Evolutionary conservation across 139 green algal species (phyloP), one percentile per base, ranked within the genome.

Genomic region (Pleodorina starrii): DNA sequence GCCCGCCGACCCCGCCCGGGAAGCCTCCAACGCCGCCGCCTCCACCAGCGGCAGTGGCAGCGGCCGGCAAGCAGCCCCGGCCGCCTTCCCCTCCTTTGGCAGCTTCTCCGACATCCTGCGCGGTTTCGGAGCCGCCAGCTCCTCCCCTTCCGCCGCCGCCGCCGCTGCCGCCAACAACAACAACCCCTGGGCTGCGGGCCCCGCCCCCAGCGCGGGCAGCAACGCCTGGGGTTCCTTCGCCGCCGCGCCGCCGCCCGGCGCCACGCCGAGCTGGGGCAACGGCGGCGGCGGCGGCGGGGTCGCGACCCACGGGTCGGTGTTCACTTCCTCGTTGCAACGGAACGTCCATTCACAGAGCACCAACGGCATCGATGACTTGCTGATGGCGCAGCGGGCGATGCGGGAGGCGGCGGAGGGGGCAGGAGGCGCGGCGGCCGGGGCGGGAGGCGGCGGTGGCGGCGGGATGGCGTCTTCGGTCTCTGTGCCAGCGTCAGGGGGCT

Each of bases 41-140:
- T 85, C 78, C 35, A 59, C 36, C 23, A 44, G 75, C 46, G 32
- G 43, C 0, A n/a, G n/a, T n/a, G n/a, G 72, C 43, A 16, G 72
- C 25, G 42, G 3, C 36, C n/a, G n/a, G n/a, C 21, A 66, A 25
- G 7, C 54, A 66, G 46, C 75, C 29, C 46, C 76, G 36, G 44
- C 76, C 32, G 76, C 50, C 40, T 77, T 77, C 60, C 60, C 43
- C 43, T 36, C n/a, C 12, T 16, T 87, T 3, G 81, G 81, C 27
- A 60, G 36, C 60, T 87, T 87, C 81, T 68, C 81, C 21, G 81
- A 87, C 63, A 42, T 87, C 1, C 57, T 86, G 2, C 44, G 78
- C 11, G 36, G 51, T 7, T 35, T 60, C 29, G 7, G 14, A 27
- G 16, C n/a, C 32, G 14, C 32, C 0, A 16, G 9, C 0, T 5